A percentile compares a stretch with the other conserved stretches of the same genome.
Conservation (phyloP, 805 yeast genomes). For the Cyberlindnera maritima region DNA sequence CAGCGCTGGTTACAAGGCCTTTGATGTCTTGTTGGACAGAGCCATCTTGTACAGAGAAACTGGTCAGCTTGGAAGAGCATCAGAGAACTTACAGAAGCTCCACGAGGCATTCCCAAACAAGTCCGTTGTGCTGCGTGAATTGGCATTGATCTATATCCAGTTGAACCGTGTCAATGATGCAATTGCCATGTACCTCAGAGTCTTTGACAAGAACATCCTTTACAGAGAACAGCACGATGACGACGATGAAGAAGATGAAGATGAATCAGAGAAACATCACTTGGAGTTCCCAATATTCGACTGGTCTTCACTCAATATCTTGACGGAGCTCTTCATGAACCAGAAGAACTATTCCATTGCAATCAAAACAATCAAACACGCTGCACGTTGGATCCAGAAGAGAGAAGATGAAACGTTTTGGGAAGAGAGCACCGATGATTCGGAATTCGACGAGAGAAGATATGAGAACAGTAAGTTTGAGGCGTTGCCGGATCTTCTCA, state of each 20-base stretch:
- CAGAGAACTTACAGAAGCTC: conserved; percentile 66
- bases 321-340: conserved; percentile 75
- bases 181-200: conserved; percentile 61
- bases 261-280: conserved; percentile 21
- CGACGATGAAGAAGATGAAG: conserved; percentile 26
- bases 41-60: conserved; percentile 65
- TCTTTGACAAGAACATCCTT: conserved; percentile 57
- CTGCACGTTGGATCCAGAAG: conserved; percentile 79
- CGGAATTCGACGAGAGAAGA: conserved; percentile 81
- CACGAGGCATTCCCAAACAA: conserved; percentile 57
- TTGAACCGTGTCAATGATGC: conserved; percentile 67
- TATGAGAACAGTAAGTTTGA: conserved; percentile 43
- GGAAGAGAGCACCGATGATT: conserved; percentile 55
- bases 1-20: conserved; percentile 43
- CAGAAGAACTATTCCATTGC: conserved; percentile 65
- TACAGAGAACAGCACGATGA: conserved; percentile 30
- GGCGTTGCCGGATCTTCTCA: conserved; percentile 35
- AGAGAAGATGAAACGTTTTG: conserved; percentile 52
- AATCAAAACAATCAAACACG: conserved; percentile 59
- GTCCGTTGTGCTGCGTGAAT: conserved; percentile 55
- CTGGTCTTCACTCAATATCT: conserved; percentile 86
- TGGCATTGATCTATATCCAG: conserved; percentile 51
- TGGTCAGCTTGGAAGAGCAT: conserved; percentile 66
- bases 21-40: conserved; percentile 58
- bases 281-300: conserved; percentile 55